phyloP scores from a whole-genome alignment of 345 rosid species.

The Populus pruinosa region DNA sequence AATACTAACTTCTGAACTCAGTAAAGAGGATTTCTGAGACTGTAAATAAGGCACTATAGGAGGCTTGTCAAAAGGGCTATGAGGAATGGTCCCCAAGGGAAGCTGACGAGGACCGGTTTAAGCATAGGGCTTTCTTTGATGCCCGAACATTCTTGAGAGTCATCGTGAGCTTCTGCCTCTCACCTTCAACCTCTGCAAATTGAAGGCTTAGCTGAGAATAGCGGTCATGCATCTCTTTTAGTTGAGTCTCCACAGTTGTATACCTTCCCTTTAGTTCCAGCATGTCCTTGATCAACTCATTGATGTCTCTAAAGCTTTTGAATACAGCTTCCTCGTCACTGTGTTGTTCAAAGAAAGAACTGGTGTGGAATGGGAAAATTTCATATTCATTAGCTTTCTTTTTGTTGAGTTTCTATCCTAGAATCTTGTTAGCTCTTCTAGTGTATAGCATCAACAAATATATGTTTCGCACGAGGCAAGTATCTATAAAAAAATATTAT shows the following conservation, averaged over 20 bases:
- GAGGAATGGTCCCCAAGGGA: slow-evolving; percentile 43
- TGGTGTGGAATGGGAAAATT: slow-evolving; percentile 30
- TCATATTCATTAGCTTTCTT: slow-evolving; percentile 8
- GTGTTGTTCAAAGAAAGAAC: slow-evolving; percentile 85
- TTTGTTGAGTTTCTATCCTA: neutral
- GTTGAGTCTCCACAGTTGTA: slow-evolving; percentile 63
- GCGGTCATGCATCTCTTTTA: slow-evolving; percentile 89
- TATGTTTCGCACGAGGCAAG: neutral
- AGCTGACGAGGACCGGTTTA: slow-evolving; percentile 49
- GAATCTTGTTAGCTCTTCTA: neutral
- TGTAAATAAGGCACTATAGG: neutral
- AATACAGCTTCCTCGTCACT: slow-evolving; percentile 77
- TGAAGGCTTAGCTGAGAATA: slow-evolving; percentile 93
- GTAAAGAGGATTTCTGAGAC: slow-evolving; percentile 2
- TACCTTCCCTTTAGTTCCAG: slow-evolving; percentile 72
- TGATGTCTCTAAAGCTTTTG: slow-evolving; percentile 90
- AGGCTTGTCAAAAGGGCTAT: slow-evolving; percentile 10
- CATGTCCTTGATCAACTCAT: slow-evolving; percentile 79
- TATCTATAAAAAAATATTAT: neutral
- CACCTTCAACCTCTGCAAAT: slow-evolving; percentile 98
- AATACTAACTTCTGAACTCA: neutral
- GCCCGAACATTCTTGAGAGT: slow-evolving; percentile 82
- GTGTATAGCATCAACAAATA: neutral
- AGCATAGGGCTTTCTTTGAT: slow-evolving; percentile 46
- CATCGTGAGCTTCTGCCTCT: slow-evolving; percentile 96